These are phyloP conservation scores for Triticum urartu DNA, from an alignment of 176 grass and related monocot species.

Conservation along the genomic window DNA sequence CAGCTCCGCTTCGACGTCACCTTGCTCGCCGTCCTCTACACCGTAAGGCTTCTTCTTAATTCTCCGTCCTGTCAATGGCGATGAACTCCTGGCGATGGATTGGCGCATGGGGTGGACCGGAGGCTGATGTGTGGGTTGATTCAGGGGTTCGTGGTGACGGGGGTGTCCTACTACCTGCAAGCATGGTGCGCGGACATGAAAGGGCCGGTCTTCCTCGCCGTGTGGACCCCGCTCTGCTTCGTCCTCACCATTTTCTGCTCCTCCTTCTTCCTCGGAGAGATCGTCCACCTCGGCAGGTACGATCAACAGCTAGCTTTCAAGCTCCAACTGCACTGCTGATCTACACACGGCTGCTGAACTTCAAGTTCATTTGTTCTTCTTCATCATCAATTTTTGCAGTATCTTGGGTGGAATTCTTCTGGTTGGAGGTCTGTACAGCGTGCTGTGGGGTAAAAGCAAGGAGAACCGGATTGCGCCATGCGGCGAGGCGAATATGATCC, in stretches of 20 bases:
- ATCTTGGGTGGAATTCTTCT: constrained; percentile 57
- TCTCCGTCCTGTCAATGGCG: background rate
- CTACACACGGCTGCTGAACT: background rate
- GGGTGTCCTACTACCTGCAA: constrained; percentile 59
- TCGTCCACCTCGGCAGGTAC: constrained; percentile 52
- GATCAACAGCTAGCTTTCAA: no score
- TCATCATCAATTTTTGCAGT: constrained; percentile 19
- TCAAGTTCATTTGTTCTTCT: background rate
- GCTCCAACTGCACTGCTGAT: background rate
- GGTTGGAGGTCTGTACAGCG: constrained; percentile 57
- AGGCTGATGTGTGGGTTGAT: background rate
- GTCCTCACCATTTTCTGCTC: constrained; percentile 47
- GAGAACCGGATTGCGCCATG: background rate
- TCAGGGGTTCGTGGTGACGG: constrained; percentile 46
- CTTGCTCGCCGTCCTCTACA: constrained; percentile 49
- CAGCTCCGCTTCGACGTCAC: constrained; percentile 40
- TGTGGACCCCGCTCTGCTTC: constrained; percentile 39
- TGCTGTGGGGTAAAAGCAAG: constrained; percentile 64
- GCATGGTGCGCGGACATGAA: constrained; percentile 51
- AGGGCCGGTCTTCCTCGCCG: constrained; percentile 51
- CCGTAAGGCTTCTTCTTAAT: background rate
- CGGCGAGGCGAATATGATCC: background rate
- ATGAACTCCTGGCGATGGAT: background rate
- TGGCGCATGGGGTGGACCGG: background rate
- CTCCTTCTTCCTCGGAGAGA: constrained; percentile 43